These are phyloP conservation scores for Moesziomyces globuligerus DNA, from an alignment of 1,284 basidiomycete species.

Conservation along the genomic window DNA sequence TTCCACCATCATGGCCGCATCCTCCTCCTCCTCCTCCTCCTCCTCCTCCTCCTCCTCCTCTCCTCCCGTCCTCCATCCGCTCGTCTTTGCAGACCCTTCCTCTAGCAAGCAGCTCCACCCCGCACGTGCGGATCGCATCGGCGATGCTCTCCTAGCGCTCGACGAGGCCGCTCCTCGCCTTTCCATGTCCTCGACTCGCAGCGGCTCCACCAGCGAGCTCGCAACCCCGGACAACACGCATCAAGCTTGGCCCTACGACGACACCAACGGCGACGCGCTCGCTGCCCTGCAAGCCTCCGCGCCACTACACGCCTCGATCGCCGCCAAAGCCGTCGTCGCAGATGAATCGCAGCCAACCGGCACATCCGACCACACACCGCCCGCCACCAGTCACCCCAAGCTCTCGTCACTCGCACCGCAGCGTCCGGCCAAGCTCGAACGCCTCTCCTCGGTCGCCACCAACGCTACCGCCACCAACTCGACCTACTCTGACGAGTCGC, in stretches of 20 bases:
- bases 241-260: slow-evolving; percentile 28
- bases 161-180: slow-evolving; percentile 41
- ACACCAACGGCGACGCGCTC: slow-evolving; percentile 6
- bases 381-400: background rate
- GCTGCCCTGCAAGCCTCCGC: slow-evolving; percentile 15
- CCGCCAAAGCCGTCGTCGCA: background rate
- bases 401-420: slow-evolving; percentile 11
- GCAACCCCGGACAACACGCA: slow-evolving; percentile 44
- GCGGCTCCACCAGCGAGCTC: slow-evolving; percentile 45
- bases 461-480: slow-evolving; percentile 27
- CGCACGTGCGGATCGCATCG: background rate
- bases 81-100: slow-evolving; percentile 5
- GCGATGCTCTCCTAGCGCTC: slow-evolving; percentile 2
- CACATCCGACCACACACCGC: background rate
- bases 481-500: slow-evolving; percentile 14
- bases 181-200: slow-evolving; percentile 51
- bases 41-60: slow-evolving; percentile 6
- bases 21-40: background rate
- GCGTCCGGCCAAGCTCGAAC: slow-evolving; percentile 39
- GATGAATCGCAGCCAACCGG: background rate
- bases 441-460: slow-evolving; percentile 37
- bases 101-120: background rate
- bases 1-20: background rate
- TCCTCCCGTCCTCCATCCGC: slow-evolving; percentile 20
- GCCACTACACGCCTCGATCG: background rate